Base-by-base conservation (phyloP, 2,329 filamentous ascomycete species). In the Chaetomium sp. region DNA sequence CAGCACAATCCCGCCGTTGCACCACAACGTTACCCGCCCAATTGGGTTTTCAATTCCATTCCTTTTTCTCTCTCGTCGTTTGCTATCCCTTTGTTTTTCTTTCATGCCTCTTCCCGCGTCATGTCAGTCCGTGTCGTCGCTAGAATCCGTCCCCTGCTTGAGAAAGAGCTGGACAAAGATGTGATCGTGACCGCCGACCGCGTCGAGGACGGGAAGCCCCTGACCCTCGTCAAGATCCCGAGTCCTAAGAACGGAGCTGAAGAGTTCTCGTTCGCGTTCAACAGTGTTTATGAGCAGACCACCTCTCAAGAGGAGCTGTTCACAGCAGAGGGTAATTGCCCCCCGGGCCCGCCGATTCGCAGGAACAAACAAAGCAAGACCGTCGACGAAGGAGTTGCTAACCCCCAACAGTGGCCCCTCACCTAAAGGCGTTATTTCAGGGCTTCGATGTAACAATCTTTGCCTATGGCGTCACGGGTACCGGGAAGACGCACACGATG, bases 401-500 rank as follows among this genome's bases (percentile, higher is more conserved):
- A 42, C 52, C 9, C 11, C 12, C n/a, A 6, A 5, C 69, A 96
- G 91, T 97, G 63, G 80, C 89, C 42, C 90, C 92, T 1, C 91
- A 91, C 50, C 78, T 96, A 60, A 96, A 96, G 70, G 88, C 94
- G 53, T 82, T 97, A 8, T 96, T 97, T 74, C 86, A 86, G 72
- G 94, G 89, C 56, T 84, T 90, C 68, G 89, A 95, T 72, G 82
- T 92, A 43, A 95, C 90, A 9, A 82, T 96, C 55, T 96, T 96
- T 68, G 91, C 91, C 34, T 96, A 96, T 69, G 91, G 91, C 58
- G 89, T 92, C 57, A 96, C 91, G 0, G 91, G 91, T 47, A 95
- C 91, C 0, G 91, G 91, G 54, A 96, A 96, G 74, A 96, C 91
- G 57, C 89, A 96, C 72, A 96, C 91, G 2, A 96, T 96, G 91